Percentiles rank a stretch among this genome's conserved stretches.
Conservation (phyloP, 1,284 basidiomycete species). For the Cryptococcus sp. region DNA sequence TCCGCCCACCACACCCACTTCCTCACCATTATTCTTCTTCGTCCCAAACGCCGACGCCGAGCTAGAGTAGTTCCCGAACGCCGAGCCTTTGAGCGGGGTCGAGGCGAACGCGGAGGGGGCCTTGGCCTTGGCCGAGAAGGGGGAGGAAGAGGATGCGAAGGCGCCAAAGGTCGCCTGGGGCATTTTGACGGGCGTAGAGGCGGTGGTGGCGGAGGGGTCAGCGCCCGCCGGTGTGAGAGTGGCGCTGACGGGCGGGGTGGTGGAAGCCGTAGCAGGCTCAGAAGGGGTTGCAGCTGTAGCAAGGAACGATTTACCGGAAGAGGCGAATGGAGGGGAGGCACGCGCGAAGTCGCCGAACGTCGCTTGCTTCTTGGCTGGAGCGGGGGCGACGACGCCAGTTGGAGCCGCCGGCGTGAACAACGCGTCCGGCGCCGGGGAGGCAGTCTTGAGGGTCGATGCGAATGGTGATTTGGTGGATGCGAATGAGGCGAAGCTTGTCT, state of each 20-base stretch:
- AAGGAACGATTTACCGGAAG: background rate
- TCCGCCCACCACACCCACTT: background rate
- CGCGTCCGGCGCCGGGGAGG: slow-evolving; percentile 6
- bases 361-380: slow-evolving; percentile 9
- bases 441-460: slow-evolving; percentile 26
- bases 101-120: slow-evolving; percentile 15
- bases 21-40: slow-evolving; percentile 18
- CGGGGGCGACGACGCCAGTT: slow-evolving; percentile 45
- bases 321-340: background rate
- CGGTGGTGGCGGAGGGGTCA: background rate
- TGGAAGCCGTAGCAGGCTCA: slow-evolving; percentile 7
- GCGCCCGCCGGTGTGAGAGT: slow-evolving; percentile 2
- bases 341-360: slow-evolving; percentile 8
- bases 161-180: slow-evolving; percentile 54
- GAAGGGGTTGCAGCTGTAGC: background rate
- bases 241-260: background rate
- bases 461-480: slow-evolving; percentile 62
- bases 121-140: slow-evolving; percentile 29
- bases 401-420: slow-evolving; percentile 23
- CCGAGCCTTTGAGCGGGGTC: slow-evolving; percentile 17
- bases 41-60: slow-evolving; percentile 34
- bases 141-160: slow-evolving; percentile 51
- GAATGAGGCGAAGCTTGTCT: slow-evolving; percentile 59
- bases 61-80: slow-evolving; percentile 40
- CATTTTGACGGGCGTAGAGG: slow-evolving; percentile 26